These are phyloP conservation scores for Fusarium fracticaudum DNA, from an alignment of 2,329 filamentous ascomycete genomes.

Conservation along the genomic window DNA sequence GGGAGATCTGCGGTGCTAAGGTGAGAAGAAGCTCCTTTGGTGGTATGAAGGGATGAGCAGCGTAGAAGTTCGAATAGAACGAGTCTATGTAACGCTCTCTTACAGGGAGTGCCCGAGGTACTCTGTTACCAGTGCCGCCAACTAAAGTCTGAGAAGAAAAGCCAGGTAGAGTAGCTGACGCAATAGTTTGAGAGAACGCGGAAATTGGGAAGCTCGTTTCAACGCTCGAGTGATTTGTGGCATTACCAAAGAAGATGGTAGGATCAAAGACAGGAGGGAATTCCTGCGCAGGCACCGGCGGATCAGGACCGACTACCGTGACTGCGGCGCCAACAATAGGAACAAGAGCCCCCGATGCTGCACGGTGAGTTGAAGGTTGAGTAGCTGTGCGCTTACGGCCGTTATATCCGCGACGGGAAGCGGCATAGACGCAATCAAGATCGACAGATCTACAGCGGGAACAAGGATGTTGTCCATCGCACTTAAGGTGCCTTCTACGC, in stretches of 20 bases:
- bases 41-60: background rate
- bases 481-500: background rate
- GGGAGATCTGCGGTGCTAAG: background rate
- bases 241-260: accelerated
- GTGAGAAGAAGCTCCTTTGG: background rate
- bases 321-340: too few relatives aligned
- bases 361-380: accelerated
- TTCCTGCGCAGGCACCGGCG: background rate
- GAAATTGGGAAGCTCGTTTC: accelerated
- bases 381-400: background rate
- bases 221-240: background rate
- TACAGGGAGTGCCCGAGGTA: background rate
- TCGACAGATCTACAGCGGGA: background rate
- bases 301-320: accelerated
- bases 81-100: background rate
- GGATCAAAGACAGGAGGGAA: background rate
- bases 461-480: background rate
- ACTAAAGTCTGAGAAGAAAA: background rate
- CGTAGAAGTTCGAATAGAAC: background rate
- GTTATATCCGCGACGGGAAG: background rate
- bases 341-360: accelerated
- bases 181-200: background rate
- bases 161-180: background rate
- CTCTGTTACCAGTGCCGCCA: background rate
- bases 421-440: background rate